Evolutionary conservation across 176 grass and related monocot species (phyloP), one percentile per base, ranked within the genome.

Genomic region (Bolboschoenus planiculmis): DNA sequence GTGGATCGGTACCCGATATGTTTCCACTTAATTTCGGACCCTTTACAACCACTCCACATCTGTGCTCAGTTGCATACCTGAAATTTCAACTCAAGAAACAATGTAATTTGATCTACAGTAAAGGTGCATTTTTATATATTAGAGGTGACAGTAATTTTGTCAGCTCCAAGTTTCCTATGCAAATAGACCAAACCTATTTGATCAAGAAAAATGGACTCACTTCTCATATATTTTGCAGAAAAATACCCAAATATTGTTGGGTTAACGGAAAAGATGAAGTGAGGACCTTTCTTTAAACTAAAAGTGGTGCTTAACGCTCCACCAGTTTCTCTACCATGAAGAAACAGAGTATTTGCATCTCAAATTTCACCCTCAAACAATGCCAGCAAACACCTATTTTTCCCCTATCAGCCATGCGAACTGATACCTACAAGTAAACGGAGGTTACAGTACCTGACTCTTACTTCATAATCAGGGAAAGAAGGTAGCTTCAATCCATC

Each of bases 11-110:
- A 85, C 96, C 96, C n/a, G 92, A 99, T 88, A 99, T 99, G 63
- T 95, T 95, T 71, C 96, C 96, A 82, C 92, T 99, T 14, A 99
- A 62, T 67, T 68, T 95, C 56, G 91, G 96, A 21, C 92, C 92
- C 91, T 99, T 99, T n/a, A 99, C 91, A 87, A 99, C 96, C 46
- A 99, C 96, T 20, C 96, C 89, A 21, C 92, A 99, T 85, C 89
- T 87, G 92, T 99, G 92, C 51, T 95, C 96, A 81, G 96, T 99
- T 24, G 92, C 96, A 81, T 99, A 99, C 86, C 92, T 99, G 84
- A 21, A 83, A 81, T 74, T 84, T 36, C 78, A 74, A 26, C 77
- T 10, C 37, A 55, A 73, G 18, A 62, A 27, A 83, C 0, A 29
- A 15, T 74, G 40, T 47, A 46, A 75, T 11, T 75, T 16, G 21